These are phyloP conservation scores for Tylopilus vinaceipallidus DNA, from an alignment of 768 basidiomycete species.

Conservation along the genomic window DNA sequence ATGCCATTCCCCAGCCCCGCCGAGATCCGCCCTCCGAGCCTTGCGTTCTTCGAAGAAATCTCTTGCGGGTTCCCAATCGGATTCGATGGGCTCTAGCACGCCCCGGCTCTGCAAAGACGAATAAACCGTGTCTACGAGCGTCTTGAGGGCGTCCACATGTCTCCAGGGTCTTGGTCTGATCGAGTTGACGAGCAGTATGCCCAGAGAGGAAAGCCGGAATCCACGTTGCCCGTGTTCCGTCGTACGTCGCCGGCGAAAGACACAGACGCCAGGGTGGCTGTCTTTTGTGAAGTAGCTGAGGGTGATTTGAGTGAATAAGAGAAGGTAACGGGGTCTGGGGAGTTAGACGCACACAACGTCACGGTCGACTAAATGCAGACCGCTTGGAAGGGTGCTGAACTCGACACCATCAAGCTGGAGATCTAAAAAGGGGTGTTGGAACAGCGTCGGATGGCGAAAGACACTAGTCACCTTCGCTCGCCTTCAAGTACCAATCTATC, in stretches of 20 bases:
- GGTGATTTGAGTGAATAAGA: slow-evolving; percentile 10
- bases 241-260: slow-evolving; percentile 70
- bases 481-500: slow-evolving; percentile 76
- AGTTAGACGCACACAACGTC: slow-evolving; percentile 66
- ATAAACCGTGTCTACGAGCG: slow-evolving; percentile 55
- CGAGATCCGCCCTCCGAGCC: slow-evolving; percentile 46
- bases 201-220: slow-evolving; percentile 75
- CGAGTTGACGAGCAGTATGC: slow-evolving; percentile 67
- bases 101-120: slow-evolving; percentile 46
- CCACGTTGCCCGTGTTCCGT: slow-evolving; percentile 73
- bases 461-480: slow-evolving; percentile 54
- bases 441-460: background rate
- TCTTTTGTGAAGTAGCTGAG: slow-evolving; percentile 72
- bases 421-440: slow-evolving; percentile 39
- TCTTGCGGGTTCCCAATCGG: slow-evolving; percentile 62
- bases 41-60: slow-evolving; percentile 66
- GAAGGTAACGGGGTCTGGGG: background rate
- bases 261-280: slow-evolving; percentile 64
- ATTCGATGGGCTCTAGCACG: slow-evolving; percentile 47
- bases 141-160: slow-evolving; percentile 64
- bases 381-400: slow-evolving; percentile 80
- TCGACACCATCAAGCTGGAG: slow-evolving; percentile 69
- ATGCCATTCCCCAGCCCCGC: slow-evolving; percentile 58
- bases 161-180: slow-evolving; percentile 70
- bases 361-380: slow-evolving; percentile 73